Percentiles rank a stretch among this genome's conserved stretches.
These are phyloP conservation scores for Spathaspora gorwiae DNA, from an alignment of 805 yeast species.

Conservation along the genomic window DNA sequence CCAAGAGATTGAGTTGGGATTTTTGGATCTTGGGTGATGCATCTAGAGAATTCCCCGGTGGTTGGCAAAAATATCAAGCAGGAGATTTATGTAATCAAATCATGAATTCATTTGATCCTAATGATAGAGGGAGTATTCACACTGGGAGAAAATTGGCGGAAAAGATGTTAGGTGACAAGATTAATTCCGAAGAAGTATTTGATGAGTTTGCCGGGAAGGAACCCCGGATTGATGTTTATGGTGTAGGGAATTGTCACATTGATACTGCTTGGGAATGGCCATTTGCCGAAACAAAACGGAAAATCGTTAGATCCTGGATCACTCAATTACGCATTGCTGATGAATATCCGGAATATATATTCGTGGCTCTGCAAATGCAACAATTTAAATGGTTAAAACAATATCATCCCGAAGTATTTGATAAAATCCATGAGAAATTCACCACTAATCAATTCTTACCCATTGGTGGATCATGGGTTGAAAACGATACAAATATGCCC, in stretches of 20 bases:
- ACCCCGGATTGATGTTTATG: slow-evolving; percentile 62
- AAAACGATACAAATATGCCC: slow-evolving; percentile 95
- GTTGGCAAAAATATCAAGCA: slow-evolving; percentile 83
- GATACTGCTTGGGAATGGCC: slow-evolving; percentile 99
- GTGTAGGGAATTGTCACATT: slow-evolving; percentile 92
- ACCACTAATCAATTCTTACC: slow-evolving; percentile 76
- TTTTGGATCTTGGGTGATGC: slow-evolving; percentile 89
- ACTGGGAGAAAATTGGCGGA: slow-evolving; percentile 65
- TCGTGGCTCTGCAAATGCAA: slow-evolving; percentile 94
- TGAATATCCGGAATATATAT: slow-evolving; percentile 85
- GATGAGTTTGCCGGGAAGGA: slow-evolving; percentile 14
- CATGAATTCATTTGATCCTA: slow-evolving; percentile 77
- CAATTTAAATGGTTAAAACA: slow-evolving; percentile 88
- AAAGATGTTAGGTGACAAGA: slow-evolving; percentile 58
- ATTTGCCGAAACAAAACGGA: slow-evolving; percentile 92
- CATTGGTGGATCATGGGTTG: slow-evolving; percentile 98
- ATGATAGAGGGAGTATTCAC: slow-evolving; percentile 51
- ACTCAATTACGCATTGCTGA: slow-evolving; percentile 83
- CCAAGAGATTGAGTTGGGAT: slow-evolving; percentile 72
- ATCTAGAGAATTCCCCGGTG: slow-evolving; percentile 75
- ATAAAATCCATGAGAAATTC: slow-evolving; percentile 60
- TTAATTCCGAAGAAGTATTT: slow-evolving; percentile 64
- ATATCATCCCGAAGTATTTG: slow-evolving; percentile 80
- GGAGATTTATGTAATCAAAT: slow-evolving; percentile 74
- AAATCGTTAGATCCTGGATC: slow-evolving; percentile 92